These are phyloP conservation scores for Aspergillus funiculosus DNA, from an alignment of 495 filamentous ascomycete species.

Conservation along the genomic window DNA sequence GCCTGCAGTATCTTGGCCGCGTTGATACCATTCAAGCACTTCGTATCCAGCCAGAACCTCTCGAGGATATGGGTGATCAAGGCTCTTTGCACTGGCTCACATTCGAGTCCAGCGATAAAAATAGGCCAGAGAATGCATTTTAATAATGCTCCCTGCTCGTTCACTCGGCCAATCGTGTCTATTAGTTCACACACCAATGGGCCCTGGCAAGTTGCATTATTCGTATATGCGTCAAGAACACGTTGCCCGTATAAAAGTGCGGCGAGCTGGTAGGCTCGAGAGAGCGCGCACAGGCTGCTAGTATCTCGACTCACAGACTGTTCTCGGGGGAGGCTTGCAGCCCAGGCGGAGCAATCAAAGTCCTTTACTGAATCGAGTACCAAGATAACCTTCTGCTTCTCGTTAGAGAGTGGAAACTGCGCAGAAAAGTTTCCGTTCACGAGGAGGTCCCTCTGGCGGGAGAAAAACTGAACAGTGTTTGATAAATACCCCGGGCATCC, in stretches of 20 bases:
- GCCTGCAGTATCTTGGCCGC: slow-evolving; percentile 20
- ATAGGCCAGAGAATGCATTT: slow-evolving; percentile 57
- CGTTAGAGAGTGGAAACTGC: slow-evolving; percentile 10
- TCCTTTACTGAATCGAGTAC: slow-evolving; percentile 22
- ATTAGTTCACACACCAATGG: slow-evolving; percentile 38
- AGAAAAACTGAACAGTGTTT: slow-evolving; percentile 30
- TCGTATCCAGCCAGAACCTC: slow-evolving; percentile 34
- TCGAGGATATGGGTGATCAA: slow-evolving; percentile 28
- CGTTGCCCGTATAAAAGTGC: slow-evolving; percentile 31
- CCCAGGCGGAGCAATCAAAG: slow-evolving; percentile 37
- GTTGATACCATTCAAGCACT: slow-evolving; percentile 37
- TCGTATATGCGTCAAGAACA: slow-evolving; percentile 26
- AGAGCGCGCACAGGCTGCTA: slow-evolving; percentile 21
- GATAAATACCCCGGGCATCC: slow-evolving; percentile 39
- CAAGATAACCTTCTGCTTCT: slow-evolving; percentile 11
- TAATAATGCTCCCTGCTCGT: slow-evolving; percentile 43
- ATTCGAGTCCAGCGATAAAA: slow-evolving; percentile 51
- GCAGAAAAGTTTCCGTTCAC: background rate
- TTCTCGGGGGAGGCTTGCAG: slow-evolving; percentile 28
- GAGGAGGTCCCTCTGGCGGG: slow-evolving; percentile 30
- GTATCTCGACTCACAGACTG: slow-evolving; percentile 21
- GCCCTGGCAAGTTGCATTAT: slow-evolving; percentile 16
- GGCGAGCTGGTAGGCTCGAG: slow-evolving; percentile 29
- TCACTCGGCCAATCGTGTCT: slow-evolving; percentile 37
- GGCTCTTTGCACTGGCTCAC: slow-evolving; percentile 23